phyloP scores from a whole-genome alignment of 306 rosid species.

The Prunus padus region DNA sequence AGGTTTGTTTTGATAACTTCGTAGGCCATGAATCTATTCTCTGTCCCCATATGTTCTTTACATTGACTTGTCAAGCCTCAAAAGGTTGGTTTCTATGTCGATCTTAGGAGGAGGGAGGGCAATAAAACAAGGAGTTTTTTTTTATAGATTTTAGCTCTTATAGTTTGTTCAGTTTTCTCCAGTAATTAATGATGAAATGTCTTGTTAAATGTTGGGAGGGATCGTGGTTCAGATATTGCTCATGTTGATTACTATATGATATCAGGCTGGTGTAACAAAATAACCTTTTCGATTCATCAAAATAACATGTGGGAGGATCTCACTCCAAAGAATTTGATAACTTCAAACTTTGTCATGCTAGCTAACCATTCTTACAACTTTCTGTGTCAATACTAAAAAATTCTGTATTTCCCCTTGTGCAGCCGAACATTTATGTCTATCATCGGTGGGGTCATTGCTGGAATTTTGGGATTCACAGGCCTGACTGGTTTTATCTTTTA shows the following conservation, averaged over 20 bases:
- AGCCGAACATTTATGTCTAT: slow-evolving; percentile 97
- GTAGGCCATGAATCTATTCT: not conserved
- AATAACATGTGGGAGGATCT: not conserved
- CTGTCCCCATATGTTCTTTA: not conserved
- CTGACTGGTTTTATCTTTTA: slow-evolving; percentile 73
- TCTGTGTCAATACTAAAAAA: not conserved
- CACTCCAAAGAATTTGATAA: not conserved
- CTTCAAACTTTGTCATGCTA: not conserved
- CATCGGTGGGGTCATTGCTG: slow-evolving; percentile 93
- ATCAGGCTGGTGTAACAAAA: not conserved
- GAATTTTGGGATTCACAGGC: slow-evolving; percentile 85
- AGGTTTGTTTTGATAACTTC: slow-evolving; percentile 50
- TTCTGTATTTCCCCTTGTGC: slow-evolving; percentile 29
- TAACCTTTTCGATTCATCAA: not conserved
- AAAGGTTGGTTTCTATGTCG: not conserved
- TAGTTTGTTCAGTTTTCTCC: not conserved
- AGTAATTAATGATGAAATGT: not conserved
- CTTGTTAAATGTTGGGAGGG: not conserved
- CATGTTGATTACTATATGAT: not conserved
- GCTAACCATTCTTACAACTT: not conserved
- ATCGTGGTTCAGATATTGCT: not conserved
- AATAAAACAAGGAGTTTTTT: too few relatives aligned
- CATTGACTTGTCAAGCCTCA: not conserved
- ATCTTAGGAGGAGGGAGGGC: too few relatives aligned
- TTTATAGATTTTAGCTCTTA: too few relatives aligned